Percentiles rank a stretch among this genome's conserved stretches.
Conservation (phyloP, 2,329 filamentous ascomycete genomes). For the Alternaria arborescens region DNA sequence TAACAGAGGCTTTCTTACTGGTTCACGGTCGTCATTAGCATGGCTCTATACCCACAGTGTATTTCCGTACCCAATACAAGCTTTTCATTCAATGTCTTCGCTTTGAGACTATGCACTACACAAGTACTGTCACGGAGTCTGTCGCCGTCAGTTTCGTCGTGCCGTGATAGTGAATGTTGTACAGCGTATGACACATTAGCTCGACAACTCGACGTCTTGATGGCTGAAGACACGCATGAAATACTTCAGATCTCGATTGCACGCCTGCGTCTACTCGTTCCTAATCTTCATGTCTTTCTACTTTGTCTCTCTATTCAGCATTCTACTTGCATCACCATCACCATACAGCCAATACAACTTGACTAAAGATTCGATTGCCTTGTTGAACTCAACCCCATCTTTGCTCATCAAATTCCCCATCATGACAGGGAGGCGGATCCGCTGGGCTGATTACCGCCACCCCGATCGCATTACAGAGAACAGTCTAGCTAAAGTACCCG, state of each 20-base stretch:
- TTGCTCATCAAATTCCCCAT: too few relatives aligned
- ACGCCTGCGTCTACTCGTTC: background rate
- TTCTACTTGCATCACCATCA: too few relatives aligned
- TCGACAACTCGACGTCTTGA: background rate
- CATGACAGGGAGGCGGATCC: too few relatives aligned
- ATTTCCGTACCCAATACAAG: slow-evolving; percentile 23
- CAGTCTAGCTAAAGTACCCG: background rate
- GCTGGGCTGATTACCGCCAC: too few relatives aligned
- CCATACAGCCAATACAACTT: too few relatives aligned
- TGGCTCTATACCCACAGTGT: slow-evolving; percentile 35
- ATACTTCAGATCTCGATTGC: background rate
- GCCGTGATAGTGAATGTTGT: background rate
- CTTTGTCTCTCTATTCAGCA: too few relatives aligned
- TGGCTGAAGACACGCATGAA: background rate
- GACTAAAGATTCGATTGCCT: too few relatives aligned
- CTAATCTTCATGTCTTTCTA: background rate
- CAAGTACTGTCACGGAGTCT: background rate
- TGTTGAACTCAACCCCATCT: too few relatives aligned
- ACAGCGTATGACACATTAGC: background rate
- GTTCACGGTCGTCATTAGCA: slow-evolving; percentile 22
- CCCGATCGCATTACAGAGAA: background rate
- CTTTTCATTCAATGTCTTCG: background rate
- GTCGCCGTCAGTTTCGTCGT: background rate
- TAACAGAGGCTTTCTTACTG: slow-evolving; percentile 8
- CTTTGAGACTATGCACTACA: background rate